A percentile compares a stretch with the other conserved stretches of the same genome.
These are phyloP conservation scores for Conticribra weissflogii DNA, from an alignment of 108 stramenopile species.

Conservation along the genomic window DNA sequence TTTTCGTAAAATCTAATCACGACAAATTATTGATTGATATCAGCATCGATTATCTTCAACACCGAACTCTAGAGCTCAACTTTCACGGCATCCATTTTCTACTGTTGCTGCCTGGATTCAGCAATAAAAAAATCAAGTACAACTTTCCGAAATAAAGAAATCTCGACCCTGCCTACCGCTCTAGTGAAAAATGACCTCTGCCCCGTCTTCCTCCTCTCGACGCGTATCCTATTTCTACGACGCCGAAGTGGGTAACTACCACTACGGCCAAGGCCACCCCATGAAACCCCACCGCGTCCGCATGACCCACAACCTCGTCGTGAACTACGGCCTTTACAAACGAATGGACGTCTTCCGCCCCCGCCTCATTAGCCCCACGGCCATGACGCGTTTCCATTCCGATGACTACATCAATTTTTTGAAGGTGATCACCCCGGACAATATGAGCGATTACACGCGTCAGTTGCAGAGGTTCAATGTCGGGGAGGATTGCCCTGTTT, in stretches of 20 bases:
- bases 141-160: too few relatives aligned
- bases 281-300: constrained; percentile 99
- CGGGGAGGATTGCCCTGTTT: constrained; percentile 99
- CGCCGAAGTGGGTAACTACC: constrained; percentile 97
- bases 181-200: too few relatives aligned
- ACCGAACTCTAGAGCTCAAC: too few relatives aligned
- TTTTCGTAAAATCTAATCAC: too few relatives aligned
- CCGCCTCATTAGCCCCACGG: constrained; percentile 89
- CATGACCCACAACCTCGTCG: constrained; percentile 99
- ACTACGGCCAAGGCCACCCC: constrained; percentile 98
- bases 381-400: constrained; percentile 97
- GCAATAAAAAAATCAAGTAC: too few relatives aligned
- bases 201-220: constrained; percentile 36
- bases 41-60: too few relatives aligned
- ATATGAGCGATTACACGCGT: constrained; percentile 92
- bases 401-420: constrained; percentile 99
- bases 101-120: too few relatives aligned
- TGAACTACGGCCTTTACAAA: constrained; percentile 97
- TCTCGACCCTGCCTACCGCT: too few relatives aligned
- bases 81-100: too few relatives aligned
- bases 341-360: constrained; percentile 99
- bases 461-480: constrained; percentile 97
- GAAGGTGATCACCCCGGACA: constrained; percentile 96
- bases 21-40: too few relatives aligned
- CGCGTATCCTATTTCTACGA: constrained; percentile 96